These are phyloP conservation scores for Theileria parva DNA, from an alignment of 169 alveolate species.

Conservation along the genomic window DNA sequence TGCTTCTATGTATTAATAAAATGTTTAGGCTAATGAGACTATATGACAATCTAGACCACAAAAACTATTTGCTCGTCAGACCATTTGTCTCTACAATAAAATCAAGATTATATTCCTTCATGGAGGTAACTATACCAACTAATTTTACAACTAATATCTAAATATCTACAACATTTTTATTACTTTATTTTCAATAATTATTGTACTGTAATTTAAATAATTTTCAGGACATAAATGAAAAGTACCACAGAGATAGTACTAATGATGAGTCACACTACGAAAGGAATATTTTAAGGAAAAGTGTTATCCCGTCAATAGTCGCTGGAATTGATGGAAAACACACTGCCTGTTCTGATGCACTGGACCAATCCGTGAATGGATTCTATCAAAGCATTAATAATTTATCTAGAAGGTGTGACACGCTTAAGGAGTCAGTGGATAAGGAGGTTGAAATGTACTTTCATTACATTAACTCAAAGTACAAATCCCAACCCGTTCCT, in stretches of 20 bases:
- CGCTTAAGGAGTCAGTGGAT: not conserved
- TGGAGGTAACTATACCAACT: conserved; percentile 25
- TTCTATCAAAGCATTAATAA: conserved; percentile 19
- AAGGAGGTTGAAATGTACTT: conserved; percentile 41
- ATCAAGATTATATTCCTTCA: conserved; percentile 20
- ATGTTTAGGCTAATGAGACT: conserved; percentile 40
- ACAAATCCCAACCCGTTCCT: not conserved
- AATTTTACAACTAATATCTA: not conserved
- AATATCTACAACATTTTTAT: not conserved
- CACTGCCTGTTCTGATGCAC: not conserved
- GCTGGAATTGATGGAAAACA: not conserved
- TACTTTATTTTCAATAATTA: not conserved
- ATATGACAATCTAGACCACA: conserved; percentile 33
- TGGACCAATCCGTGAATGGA: not conserved
- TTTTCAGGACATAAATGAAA: conserved; percentile 26
- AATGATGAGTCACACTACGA: conserved; percentile 23
- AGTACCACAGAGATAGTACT: conserved; percentile 45
- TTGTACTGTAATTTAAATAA: not conserved
- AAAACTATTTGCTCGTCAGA: conserved; percentile 36
- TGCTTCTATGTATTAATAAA: not conserved
- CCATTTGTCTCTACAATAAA: conserved; percentile 40
- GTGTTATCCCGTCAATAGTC: conserved; percentile 34
- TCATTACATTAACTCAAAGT: conserved; percentile 43
- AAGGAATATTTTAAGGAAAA: conserved; percentile 36
- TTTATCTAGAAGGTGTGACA: conserved; percentile 25